Percentiles rank a stretch among this genome's conserved stretches.
phyloP scores from a whole-genome alignment of 164 flowering plant genomes.

The Warburgia ugandensis region DNA sequence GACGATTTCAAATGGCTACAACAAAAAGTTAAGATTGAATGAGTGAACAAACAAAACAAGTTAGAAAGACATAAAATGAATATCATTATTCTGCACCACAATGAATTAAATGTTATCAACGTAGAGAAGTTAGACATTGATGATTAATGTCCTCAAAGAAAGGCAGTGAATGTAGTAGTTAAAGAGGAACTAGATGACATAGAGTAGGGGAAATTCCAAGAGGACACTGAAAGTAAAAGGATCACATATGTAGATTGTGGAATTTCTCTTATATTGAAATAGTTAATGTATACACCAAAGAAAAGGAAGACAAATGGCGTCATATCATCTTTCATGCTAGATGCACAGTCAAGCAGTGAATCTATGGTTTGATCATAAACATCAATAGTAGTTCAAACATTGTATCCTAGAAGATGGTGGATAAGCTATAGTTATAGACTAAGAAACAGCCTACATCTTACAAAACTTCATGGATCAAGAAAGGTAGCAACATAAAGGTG shows the following conservation, averaged over 20 bases:
- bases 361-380: not conserved
- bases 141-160: not conserved
- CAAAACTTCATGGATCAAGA: not conserved
- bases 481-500: not conserved
- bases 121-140: not conserved
- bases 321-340: too few relatives aligned
- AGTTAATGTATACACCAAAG: too few relatives aligned
- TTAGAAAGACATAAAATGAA: not conserved
- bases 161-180: not conserved
- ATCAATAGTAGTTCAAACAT: not conserved
- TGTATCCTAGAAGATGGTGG: too few relatives aligned
- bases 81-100: not conserved
- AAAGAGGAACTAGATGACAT: too few relatives aligned
- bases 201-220: too few relatives aligned
- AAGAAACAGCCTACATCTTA: conserved; percentile 1
- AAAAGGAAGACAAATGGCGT: too few relatives aligned
- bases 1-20: not conserved
- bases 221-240: too few relatives aligned
- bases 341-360: too few relatives aligned
- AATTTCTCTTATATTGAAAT: too few relatives aligned
- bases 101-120: not conserved
- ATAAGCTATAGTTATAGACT: conserved; percentile 1
- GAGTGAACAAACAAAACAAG: not conserved
- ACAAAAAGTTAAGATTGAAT: not conserved
- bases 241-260: too few relatives aligned